Percentiles rank a stretch among this genome's conserved stretches.
Conservation (phyloP, 2,329 filamentous ascomycete genomes). For the Sclerotinia trifoliorum region DNA sequence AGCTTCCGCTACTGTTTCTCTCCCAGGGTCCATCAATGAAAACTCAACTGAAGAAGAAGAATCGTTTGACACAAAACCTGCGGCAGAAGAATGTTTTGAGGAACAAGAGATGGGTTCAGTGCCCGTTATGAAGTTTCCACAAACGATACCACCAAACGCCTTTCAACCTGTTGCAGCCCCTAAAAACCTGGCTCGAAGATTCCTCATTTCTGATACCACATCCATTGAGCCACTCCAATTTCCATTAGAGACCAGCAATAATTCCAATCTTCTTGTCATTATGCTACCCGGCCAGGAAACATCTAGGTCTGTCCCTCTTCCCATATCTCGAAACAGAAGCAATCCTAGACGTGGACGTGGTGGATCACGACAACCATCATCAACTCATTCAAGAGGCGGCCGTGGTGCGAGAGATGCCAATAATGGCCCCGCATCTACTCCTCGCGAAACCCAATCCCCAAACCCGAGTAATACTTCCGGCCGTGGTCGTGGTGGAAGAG, state of each 20-base stretch:
- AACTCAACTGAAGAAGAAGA: conserved; percentile 44
- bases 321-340: conserved; percentile 38
- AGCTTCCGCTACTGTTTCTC: conserved; percentile 63
- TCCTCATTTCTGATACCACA: conserved; percentile 48
- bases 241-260: conserved; percentile 41
- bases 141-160: conserved; percentile 58
- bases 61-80: conserved; percentile 60
- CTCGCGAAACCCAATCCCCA: conserved; percentile 31
- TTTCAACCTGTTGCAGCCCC: conserved; percentile 59
- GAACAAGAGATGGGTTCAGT: conserved; percentile 77
- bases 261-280: conserved; percentile 45
- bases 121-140: conserved; percentile 68
- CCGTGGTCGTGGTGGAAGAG: conserved; percentile 35
- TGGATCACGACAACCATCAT: conserved; percentile 33
- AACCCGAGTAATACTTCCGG: conserved; percentile 28
- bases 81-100: conserved; percentile 78
- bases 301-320: conserved; percentile 44
- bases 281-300: conserved; percentile 48
- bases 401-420: conserved; percentile 36
- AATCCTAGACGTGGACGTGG: conserved; percentile 38
- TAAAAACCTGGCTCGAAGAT: conserved; percentile 54
- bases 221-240: conserved; percentile 48
- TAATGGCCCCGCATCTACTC: conserved; percentile 32
- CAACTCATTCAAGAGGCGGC: conserved; percentile 35
- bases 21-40: conserved; percentile 47